A percentile compares a stretch with the other conserved stretches of the same genome.
Conservation (phyloP, 2,329 filamentous ascomycete genomes). For the Fusarium dlaminii region DNA sequence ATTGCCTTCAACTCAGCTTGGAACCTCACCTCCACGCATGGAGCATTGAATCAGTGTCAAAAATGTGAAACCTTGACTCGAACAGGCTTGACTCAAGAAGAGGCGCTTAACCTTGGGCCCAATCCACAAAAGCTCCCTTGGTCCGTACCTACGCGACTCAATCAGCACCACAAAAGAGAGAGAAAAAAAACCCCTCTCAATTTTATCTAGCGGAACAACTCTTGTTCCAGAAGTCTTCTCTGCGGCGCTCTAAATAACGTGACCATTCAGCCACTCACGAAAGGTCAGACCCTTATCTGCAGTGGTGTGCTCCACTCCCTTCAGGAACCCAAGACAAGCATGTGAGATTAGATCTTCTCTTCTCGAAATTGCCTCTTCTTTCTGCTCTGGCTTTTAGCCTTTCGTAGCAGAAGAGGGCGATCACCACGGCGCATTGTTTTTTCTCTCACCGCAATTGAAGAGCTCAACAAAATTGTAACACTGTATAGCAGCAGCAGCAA, state of each 20-base stretch:
- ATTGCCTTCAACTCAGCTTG: neutral
- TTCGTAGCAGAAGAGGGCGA: neutral
- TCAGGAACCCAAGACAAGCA: conserved; percentile 20
- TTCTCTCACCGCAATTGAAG: conserved; percentile 12
- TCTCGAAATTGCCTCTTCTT: neutral
- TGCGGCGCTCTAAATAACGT: conserved; percentile 23
- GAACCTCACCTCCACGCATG: neutral
- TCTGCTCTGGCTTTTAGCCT: neutral
- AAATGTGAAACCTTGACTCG: conserved; percentile 25
- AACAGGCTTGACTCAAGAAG: conserved; percentile 13
- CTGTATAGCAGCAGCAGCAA: conserved; percentile 1
- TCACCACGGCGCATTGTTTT: neutral
- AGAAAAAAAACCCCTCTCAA: neutral
- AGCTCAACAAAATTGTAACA: conserved; percentile 12
- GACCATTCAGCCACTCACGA: conserved; percentile 19
- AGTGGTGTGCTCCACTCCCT: conserved; percentile 9
- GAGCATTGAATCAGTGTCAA: neutral
- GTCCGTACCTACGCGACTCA: neutral
- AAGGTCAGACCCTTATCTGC: conserved; percentile 13
- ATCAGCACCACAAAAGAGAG: neutral
- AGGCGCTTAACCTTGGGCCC: conserved; percentile 19
- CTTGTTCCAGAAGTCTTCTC: conserved; percentile 21
- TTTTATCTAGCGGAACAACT: neutral
- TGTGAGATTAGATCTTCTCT: conserved; percentile 4
- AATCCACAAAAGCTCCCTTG: neutral